phyloP scores from a whole-genome alignment of 192 early-diverging fungal genomes.

The Podila minutissima region DNA sequence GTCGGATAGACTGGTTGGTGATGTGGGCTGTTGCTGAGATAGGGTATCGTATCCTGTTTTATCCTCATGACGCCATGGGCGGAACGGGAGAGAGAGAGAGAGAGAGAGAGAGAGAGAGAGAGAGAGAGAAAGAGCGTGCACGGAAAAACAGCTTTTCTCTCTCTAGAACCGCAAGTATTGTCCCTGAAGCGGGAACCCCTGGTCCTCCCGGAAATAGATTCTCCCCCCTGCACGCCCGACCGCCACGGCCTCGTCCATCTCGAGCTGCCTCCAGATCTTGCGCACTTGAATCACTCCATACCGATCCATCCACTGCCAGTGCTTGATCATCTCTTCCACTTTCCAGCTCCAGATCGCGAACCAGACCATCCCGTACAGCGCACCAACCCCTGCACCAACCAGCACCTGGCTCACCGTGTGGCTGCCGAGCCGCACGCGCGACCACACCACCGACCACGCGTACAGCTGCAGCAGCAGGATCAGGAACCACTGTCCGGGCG shows the following conservation, averaged over 20 bases:
- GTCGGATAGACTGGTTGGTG: no score
- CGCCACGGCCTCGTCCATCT: slow-evolving; percentile 40
- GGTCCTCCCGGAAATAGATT: slow-evolving; percentile 33
- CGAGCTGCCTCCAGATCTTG: slow-evolving; percentile 47
- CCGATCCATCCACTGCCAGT: slow-evolving; percentile 52
- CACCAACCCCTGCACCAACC: slow-evolving; percentile 46
- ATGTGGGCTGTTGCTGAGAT: no score
- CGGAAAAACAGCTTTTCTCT: not conserved
- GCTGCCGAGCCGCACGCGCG: slow-evolving; percentile 47
- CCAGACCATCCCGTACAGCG: slow-evolving; percentile 42
- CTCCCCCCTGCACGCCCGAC: slow-evolving; percentile 30
- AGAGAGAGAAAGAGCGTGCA: not conserved
- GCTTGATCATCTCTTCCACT: slow-evolving; percentile 50
- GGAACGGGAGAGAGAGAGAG: not conserved
- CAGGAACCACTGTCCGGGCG: slow-evolving; percentile 42
- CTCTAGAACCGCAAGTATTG: slow-evolving; percentile 19
- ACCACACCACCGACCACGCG: slow-evolving; percentile 54
- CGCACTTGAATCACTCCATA: slow-evolving; percentile 49
- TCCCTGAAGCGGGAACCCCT: slow-evolving; percentile 17
- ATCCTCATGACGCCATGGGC: no score
- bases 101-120: not conserved
- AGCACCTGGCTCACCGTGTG: slow-evolving; percentile 51
- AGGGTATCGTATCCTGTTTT: no score
- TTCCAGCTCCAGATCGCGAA: slow-evolving; percentile 50
- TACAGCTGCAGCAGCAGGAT: slow-evolving; percentile 45